Evolutionary conservation across 208 protist species (phyloP).

Genomic region (Trypanosoma caninum): DNA sequence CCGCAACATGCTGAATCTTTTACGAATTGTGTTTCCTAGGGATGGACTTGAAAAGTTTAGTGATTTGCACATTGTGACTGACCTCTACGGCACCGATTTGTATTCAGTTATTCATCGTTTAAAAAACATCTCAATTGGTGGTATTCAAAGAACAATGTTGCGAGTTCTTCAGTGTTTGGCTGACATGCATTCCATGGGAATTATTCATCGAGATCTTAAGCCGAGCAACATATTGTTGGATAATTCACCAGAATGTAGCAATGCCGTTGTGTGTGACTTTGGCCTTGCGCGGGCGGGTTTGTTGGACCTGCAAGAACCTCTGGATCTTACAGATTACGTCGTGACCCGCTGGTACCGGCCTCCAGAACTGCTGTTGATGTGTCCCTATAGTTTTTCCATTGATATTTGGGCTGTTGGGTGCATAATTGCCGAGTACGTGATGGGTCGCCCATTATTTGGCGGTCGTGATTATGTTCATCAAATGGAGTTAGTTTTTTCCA

Average conservation of each 20-base stretch:
- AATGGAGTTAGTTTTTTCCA: slow-evolving; percentile 84
- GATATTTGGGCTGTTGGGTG: slow-evolving; percentile 99
- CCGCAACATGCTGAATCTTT: slow-evolving; percentile 89
- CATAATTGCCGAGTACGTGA: slow-evolving; percentile 98
- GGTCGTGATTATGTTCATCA: slow-evolving; percentile 89
- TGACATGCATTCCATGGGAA: slow-evolving; percentile 95
- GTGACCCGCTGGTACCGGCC: slow-evolving; percentile 99
- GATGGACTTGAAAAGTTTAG: slow-evolving; percentile 71
- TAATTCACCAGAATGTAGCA: slow-evolving; percentile 65
- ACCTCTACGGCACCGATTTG: slow-evolving; percentile 95
- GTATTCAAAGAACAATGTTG: slow-evolving; percentile 94
- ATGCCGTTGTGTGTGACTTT: slow-evolving; percentile 94
- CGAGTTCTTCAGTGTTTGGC: slow-evolving; percentile 94
- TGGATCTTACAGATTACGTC: slow-evolving; percentile 96
- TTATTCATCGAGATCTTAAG: slow-evolving; percentile 97
- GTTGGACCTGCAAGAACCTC: slow-evolving; percentile 53
- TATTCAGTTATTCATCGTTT: slow-evolving; percentile 62
- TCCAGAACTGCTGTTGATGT: slow-evolving; percentile 98
- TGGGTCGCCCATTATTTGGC: slow-evolving; percentile 75
- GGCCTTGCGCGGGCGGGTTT: slow-evolving; percentile 82
- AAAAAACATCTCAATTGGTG: slow-evolving; percentile 51
- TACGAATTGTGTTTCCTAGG: slow-evolving; percentile 65
- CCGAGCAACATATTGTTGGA: slow-evolving; percentile 94
- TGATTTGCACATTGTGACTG: slow-evolving; percentile 88
- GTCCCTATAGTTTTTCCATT: slow-evolving; percentile 84